phyloP scores from a whole-genome alignment of 2,329 filamentous ascomycete genomes.

The Zasmidium angulare region DNA sequence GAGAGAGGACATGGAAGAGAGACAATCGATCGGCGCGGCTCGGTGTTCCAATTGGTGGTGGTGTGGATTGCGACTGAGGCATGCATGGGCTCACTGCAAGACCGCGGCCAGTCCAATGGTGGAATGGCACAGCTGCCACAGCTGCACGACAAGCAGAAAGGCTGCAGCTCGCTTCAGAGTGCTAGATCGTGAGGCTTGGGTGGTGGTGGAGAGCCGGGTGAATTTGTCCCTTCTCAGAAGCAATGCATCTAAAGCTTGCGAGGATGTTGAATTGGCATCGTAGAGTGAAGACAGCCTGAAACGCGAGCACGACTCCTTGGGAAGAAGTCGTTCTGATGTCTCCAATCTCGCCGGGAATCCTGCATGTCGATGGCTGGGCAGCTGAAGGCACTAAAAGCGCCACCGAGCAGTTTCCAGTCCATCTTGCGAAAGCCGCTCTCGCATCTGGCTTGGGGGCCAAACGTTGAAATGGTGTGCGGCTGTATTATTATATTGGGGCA shows the following conservation, averaged over 20 bases:
- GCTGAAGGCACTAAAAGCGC: constrained; percentile 3
- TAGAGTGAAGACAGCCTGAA: not conserved
- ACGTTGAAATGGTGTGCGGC: not conserved
- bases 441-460: not conserved
- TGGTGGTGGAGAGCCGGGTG: not conserved
- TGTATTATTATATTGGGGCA: too few relatives aligned
- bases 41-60: not conserved
- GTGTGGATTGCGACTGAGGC: not conserved
- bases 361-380: not conserved
- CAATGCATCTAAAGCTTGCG: too few relatives aligned
- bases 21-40: not conserved
- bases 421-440: not conserved
- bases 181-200: not conserved
- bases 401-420: not conserved
- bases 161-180: not conserved
- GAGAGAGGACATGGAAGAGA: not conserved
- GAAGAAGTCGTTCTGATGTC: not conserved
- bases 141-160: not conserved
- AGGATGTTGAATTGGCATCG: too few relatives aligned
- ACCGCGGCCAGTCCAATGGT: not conserved
- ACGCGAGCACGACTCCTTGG: not conserved
- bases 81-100: constrained; percentile 1
- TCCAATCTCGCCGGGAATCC: not conserved
- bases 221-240: too few relatives aligned
- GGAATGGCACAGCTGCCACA: not conserved